Evolutionary conservation across 2,329 filamentous ascomycete genomes (phyloP), one percentile per base, ranked within the genome.

Genomic region (Pseudocercospora ulei): DNA sequence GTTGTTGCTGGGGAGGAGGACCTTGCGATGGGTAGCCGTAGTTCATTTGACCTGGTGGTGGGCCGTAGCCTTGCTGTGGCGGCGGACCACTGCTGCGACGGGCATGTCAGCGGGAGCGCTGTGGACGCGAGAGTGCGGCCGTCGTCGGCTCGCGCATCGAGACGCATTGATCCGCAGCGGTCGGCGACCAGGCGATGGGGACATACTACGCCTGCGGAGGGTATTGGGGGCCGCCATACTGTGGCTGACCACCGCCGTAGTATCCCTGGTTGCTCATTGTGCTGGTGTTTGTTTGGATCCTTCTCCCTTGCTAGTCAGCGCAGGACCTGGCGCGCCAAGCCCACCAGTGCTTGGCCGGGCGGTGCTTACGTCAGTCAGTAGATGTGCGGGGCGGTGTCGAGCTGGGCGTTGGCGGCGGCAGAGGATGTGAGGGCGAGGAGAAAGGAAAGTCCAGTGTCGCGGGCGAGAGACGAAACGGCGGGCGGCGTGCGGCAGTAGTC

Each of bases 221-320:
- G 33, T 61, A 57, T 39, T 59, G 62, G 36, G 42, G 44, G 7
- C 35, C 29, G 20, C 45, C 45, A 33, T 51, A 48, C 46, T 34
- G 49, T 43, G 47, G 47, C 24, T 47, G 51, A 7, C 50, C 52
- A 43, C 53, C 54, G 35, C 52, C 47, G 52, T 66, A 67, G 51
- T 65, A 65, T 18, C 53, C 54, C 52, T 66, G 63, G 49, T 54
- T 59, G 33, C 65, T 59, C 66, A 69, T 68, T 16, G 31, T 55
- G 46, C 20, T 23, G 30, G 35, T 12, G 14, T 18, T 9, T 26
- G 14, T 19, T 14, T 13, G 26, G 34, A 12, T 17, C 25, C n/a
- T n/a, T 33, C 16, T 22, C 16, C 11, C 14, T 14, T 20, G 22
- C 29, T 33, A 33, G 29, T 33, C 29, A 33, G 22, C 24, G 23